Evolutionary conservation across 2,329 filamentous ascomycete species (phyloP).

Genomic region (Coniochaeta sp.): DNA sequence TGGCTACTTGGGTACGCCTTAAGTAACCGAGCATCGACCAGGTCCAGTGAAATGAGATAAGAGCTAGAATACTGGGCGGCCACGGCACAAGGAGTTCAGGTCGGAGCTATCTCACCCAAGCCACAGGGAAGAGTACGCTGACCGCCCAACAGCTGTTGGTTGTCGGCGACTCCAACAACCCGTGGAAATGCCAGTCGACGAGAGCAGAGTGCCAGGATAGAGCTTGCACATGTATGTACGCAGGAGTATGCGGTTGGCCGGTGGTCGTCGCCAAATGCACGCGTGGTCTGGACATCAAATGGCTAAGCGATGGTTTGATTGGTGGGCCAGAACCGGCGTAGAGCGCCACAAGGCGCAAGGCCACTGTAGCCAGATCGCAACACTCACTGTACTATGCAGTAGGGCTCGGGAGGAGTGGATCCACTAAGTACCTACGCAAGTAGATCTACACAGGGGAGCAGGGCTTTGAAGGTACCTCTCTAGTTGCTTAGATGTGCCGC

Average conservation of each 20-base stretch:
- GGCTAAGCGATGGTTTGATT: not conserved
- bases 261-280: not conserved
- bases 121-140: not conserved
- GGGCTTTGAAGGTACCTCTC: too few relatives aligned
- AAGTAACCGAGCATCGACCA: not conserved
- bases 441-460: too few relatives aligned
- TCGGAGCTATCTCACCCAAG: not conserved
- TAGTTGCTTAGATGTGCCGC: too few relatives aligned
- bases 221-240: too few relatives aligned
- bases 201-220: not conserved
- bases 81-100: too few relatives aligned
- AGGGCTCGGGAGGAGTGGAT: too few relatives aligned
- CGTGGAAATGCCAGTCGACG: not conserved
- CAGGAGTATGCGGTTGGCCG: not conserved
- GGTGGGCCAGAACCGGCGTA: not conserved
- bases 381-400: too few relatives aligned
- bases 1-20: not conserved
- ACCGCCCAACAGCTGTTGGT: not conserved
- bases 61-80: too few relatives aligned
- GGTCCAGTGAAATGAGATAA: not conserved
- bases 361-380: not conserved
- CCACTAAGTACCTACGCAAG: too few relatives aligned
- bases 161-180: too few relatives aligned
- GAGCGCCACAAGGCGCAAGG: not conserved
- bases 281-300: not conserved